A percentile compares a stretch with the other conserved stretches of the same genome.
Evolutionary conservation across 2,329 filamentous ascomycete genomes (phyloP).

Genomic region (Cladosporium phlei): DNA sequence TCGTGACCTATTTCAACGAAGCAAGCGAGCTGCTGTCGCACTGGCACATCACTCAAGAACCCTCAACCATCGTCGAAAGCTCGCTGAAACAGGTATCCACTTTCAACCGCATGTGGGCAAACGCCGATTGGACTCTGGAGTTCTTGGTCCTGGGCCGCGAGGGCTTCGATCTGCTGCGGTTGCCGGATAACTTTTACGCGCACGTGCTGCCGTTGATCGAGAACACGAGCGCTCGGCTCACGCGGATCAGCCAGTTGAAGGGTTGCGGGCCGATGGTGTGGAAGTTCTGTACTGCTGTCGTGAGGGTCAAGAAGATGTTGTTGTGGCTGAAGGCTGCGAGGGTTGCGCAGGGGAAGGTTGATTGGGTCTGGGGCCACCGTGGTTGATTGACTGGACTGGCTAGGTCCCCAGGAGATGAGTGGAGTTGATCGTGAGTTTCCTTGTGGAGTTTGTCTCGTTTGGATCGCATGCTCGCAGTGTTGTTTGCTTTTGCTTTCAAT

Average conservation of each 20-base stretch:
- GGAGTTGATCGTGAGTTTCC: too few relatives aligned
- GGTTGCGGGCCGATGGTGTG: neutral
- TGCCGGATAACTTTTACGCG: slow-evolving; percentile 4
- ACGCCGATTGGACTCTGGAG: neutral
- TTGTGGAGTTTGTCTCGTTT: too few relatives aligned
- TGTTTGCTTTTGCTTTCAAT: too few relatives aligned
- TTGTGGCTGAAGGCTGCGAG: too few relatives aligned
- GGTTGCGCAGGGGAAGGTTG: too few relatives aligned
- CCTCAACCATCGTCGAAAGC: neutral
- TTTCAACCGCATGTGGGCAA: neutral
- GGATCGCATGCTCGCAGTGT: too few relatives aligned
- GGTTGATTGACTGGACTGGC: too few relatives aligned
- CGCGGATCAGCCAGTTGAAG: neutral
- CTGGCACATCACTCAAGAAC: neutral
- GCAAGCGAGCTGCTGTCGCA: neutral
- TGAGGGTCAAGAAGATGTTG: too few relatives aligned
- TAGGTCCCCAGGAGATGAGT: too few relatives aligned
- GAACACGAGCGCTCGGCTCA: neutral
- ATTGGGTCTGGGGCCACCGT: too few relatives aligned
- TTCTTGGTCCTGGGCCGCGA: neutral
- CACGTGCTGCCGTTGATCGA: slow-evolving; percentile 3
- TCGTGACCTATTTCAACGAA: neutral
- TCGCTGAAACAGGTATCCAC: neutral
- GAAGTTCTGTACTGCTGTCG: too few relatives aligned
- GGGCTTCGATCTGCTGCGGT: neutral